Evolutionary conservation across 2,329 filamentous ascomycete genomes (phyloP).

Genomic region (Aspergillus phoenicis): DNA sequence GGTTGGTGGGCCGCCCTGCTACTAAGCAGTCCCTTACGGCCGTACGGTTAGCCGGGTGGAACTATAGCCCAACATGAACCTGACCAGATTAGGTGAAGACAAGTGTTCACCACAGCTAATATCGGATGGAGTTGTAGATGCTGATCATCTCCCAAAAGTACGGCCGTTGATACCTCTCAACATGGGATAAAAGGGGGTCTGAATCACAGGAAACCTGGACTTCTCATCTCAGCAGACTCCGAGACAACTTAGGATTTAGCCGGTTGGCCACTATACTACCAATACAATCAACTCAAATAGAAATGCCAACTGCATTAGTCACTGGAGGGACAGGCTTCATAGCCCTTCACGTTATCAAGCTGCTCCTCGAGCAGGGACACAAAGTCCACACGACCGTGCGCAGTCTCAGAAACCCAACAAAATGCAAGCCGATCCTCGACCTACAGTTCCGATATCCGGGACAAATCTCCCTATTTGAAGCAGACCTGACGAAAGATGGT

Average conservation of each 20-base stretch:
- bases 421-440: slow-evolving; percentile 21
- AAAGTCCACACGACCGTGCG: slow-evolving; percentile 19
- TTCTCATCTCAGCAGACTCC: background rate
- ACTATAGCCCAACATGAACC: too few relatives aligned
- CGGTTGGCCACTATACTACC: background rate
- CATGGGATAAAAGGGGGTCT: too few relatives aligned
- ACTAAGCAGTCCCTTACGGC: too few relatives aligned
- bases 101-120: too few relatives aligned
- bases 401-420: slow-evolving; percentile 19
- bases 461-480: slow-evolving; percentile 29
- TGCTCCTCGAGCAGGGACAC: slow-evolving; percentile 20
- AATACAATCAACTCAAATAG: background rate
- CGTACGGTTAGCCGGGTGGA: too few relatives aligned
- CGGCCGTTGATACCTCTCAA: too few relatives aligned
- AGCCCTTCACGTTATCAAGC: slow-evolving; percentile 21
- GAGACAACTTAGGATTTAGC: background rate
- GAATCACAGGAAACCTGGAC: too few relatives aligned
- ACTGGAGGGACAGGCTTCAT: slow-evolving; percentile 26
- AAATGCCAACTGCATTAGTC: slow-evolving; percentile 12
- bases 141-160: too few relatives aligned
- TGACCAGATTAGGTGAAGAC: too few relatives aligned
- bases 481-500: slow-evolving; percentile 31
- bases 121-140: too few relatives aligned
- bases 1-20: too few relatives aligned
- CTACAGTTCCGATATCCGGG: slow-evolving; percentile 21